Evolutionary conservation across 1,284 basidiomycete species (phyloP).

Genomic region (Volvariella surrecta): DNA sequence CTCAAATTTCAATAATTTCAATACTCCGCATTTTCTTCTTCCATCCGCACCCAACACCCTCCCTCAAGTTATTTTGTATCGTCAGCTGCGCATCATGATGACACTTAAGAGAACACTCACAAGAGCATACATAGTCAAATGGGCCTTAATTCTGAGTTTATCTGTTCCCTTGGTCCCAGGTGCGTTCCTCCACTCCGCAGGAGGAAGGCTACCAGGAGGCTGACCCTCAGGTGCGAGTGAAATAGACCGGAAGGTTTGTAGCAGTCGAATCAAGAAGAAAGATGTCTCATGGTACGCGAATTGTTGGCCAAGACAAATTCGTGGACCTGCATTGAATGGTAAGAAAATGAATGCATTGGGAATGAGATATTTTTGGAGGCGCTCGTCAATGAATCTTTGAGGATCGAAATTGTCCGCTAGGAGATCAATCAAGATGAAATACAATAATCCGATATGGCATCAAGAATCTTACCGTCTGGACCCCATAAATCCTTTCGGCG

Average conservation of each 20-base stretch:
- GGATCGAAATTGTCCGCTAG: conserved; percentile 39
- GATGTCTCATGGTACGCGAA: conserved; percentile 32
- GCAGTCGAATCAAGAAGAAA: conserved; percentile 28
- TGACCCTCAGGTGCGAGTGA: conserved; percentile 32
- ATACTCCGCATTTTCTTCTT: conserved; percentile 13
- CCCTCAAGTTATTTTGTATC: conserved; percentile 10
- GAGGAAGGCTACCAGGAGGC: conserved; percentile 23
- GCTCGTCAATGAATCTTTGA: conserved; percentile 47
- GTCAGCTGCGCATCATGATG: background rate
- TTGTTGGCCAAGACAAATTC: conserved; percentile 56
- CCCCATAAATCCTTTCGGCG: conserved; percentile 34
- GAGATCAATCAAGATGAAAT: background rate
- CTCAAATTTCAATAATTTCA: too few relatives aligned
- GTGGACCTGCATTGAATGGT: conserved; percentile 52
- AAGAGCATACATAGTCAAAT: conserved; percentile 36
- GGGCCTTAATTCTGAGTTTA: conserved; percentile 25
- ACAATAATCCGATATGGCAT: background rate
- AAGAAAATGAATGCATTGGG: conserved; percentile 53
- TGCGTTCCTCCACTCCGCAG: conserved; percentile 21
- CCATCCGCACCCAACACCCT: conserved; percentile 21
- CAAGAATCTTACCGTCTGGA: conserved; percentile 25
- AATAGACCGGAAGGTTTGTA: conserved; percentile 40
- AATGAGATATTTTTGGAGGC: conserved; percentile 40
- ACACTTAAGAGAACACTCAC: conserved; percentile 15
- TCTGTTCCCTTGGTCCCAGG: conserved; percentile 28